Evolutionary conservation across 768 basidiomycete genomes (phyloP).

Genomic region (Tricholoma sp.): DNA sequence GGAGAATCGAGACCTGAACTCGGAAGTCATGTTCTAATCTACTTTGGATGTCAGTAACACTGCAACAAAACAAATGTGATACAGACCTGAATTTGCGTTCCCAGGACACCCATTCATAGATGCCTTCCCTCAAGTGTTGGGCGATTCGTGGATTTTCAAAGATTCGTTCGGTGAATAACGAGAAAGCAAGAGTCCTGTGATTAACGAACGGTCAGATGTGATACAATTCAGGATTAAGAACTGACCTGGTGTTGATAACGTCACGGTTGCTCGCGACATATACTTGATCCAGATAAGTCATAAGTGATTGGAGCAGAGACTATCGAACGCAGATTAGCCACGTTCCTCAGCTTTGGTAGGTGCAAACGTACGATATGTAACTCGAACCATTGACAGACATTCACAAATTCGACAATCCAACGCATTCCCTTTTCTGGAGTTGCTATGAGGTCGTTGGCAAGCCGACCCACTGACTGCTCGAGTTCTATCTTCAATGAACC

Average conservation of each 20-base stretch:
- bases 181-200: conserved; percentile 48
- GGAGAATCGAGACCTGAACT: conserved; percentile 40
- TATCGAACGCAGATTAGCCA: conserved; percentile 17
- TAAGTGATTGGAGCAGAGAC: conserved; percentile 55
- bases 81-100: conserved; percentile 46
- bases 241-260: conserved; percentile 42
- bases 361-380: conserved; percentile 48
- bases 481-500: conserved; percentile 54
- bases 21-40: conserved; percentile 38
- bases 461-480: conserved; percentile 42
- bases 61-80: not conserved
- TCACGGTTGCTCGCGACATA: conserved; percentile 44
- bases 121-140: conserved; percentile 35
- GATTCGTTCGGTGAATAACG: conserved; percentile 44
- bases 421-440: conserved; percentile 29
- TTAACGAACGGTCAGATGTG: not conserved
- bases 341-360: not conserved
- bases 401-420: conserved; percentile 59
- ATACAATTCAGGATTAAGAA: not conserved
- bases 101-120: conserved; percentile 46
- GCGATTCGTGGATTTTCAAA: conserved; percentile 44
- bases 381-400: conserved; percentile 60
- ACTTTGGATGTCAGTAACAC: not conserved
- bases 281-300: conserved; percentile 69
- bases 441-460: conserved; percentile 34